Base-by-base conservation (phyloP, 495 filamentous ascomycete species). In the Saxophila tyrrhenica region DNA sequence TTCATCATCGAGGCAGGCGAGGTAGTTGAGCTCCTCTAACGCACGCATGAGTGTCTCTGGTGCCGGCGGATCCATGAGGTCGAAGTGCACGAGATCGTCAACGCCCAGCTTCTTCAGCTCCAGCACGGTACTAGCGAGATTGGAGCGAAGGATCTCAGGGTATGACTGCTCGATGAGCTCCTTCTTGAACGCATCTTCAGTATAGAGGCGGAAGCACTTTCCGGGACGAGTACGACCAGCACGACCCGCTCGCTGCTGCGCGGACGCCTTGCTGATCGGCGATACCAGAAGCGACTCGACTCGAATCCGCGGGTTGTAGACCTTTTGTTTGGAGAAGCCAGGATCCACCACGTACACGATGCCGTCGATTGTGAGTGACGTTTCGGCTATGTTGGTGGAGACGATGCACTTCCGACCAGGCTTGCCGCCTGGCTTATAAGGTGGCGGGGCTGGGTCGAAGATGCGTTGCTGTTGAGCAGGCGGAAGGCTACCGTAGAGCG, bases 301-400 rank as follows among this genome's bases (percentile, higher is more conserved):
- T 65, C 94, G 85, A 52, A 95, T 87, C 50, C 94, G 83, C 22
- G 94, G 91, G 65, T 97, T 95, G 77, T 97, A 99, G 58, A 99
- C 89, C 71, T 99, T 99, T 67, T 99, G 94, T 75, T 99, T 99
- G 67, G 87, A 94, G 72, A 99, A 99, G 20, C 94, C 94, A 7
- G 94, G 92, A 65, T 99, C 94, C 9, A 99, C 90, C 17, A 99
- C 94, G 59, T 95, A 99, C 22, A 99, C 94, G 55, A 99, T 97
- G 65, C 94, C 94, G 66, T 99, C 94, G 50, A 99, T 99, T 39
- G 94, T 99, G 65, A 97, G 81, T 55, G 82, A 88, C 0, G 94
- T 99, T 72, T 99, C 94, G 8, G 94, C 94, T 66, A 99, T 97
- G 66, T 99, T 99, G 48, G 94, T 99, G 3, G 89, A 84, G 25